Evolutionary conservation across 805 yeast genomes (phyloP).

Genomic region (Cyberlindnera xylosilytica): DNA sequence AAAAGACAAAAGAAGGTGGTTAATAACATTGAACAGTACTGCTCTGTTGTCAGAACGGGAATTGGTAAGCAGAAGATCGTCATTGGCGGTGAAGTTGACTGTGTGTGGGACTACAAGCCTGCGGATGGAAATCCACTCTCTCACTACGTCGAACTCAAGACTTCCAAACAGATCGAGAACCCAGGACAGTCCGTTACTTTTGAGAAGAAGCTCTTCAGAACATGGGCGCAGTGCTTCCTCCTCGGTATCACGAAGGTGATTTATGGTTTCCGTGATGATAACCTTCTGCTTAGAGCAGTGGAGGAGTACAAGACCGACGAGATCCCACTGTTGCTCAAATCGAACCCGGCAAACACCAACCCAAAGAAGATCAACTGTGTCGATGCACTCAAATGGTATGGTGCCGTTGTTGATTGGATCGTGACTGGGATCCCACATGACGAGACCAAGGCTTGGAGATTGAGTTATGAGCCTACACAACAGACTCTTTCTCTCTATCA

Average conservation of each 20-base stretch:
- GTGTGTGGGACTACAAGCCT: constrained; percentile 80
- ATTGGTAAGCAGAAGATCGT: constrained; percentile 68
- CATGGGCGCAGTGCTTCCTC: constrained; percentile 94
- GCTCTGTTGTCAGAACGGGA: constrained; percentile 80
- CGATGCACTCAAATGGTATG: constrained; percentile 82
- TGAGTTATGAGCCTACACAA: constrained; percentile 54
- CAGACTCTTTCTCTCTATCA: constrained; percentile 51
- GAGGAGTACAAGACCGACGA: constrained; percentile 79
- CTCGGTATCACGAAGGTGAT: constrained; percentile 78
- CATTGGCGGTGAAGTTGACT: constrained; percentile 89
- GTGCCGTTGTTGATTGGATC: constrained; percentile 81
- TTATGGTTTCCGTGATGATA: constrained; percentile 84
- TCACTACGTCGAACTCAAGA: constrained; percentile 86
- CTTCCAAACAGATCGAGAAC: constrained; percentile 53
- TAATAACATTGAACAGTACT: constrained; percentile 72
- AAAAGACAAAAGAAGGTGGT: constrained; percentile 57
- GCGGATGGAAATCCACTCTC: constrained; percentile 39
- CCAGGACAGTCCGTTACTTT: constrained; percentile 60
- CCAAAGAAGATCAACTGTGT: constrained; percentile 61
- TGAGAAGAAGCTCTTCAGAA: constrained; percentile 69
- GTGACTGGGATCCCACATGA: constrained; percentile 50
- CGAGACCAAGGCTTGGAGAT: constrained; percentile 48
- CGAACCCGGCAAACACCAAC: constrained; percentile 40
- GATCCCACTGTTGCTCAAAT: constrained; percentile 66
- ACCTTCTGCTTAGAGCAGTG: constrained; percentile 56